These are phyloP conservation scores for Spinacia oleracea DNA, from an alignment of 179 eudicot species.

Conservation along the genomic window DNA sequence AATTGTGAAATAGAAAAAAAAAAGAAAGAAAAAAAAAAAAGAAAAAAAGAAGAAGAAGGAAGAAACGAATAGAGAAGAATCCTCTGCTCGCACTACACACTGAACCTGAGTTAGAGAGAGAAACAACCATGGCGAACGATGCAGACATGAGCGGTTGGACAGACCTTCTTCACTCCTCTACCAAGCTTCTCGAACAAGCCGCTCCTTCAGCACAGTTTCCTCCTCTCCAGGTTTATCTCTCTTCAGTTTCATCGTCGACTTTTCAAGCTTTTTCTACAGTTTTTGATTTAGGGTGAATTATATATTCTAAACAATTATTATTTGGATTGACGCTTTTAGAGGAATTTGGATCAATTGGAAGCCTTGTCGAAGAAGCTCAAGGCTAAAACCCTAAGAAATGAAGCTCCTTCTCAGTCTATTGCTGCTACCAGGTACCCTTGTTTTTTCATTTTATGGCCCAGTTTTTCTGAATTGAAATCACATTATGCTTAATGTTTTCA, in stretches of 20 bases:
- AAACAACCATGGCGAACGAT: constrained; percentile 64
- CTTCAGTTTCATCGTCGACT: not conserved
- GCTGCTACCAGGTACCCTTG: constrained; percentile 99
- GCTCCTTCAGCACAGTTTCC: constrained; percentile 96
- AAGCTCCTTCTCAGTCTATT: constrained; percentile 92
- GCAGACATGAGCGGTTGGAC: constrained; percentile 89
- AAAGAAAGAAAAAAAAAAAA: too few species aligned
- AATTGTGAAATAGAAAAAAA: too few species aligned
- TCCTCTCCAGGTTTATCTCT: constrained; percentile 78
- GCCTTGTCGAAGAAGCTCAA: constrained; percentile 88
- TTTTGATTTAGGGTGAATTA: not conserved
- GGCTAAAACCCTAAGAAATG: constrained; percentile 81
- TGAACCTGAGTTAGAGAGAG: not conserved
- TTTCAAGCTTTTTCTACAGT: not conserved
- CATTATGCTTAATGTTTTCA: not conserved
- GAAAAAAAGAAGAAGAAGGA: too few species aligned
- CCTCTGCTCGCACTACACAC: not conserved
- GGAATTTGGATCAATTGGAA: constrained; percentile 94
- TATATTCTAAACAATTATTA: not conserved
- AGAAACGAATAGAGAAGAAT: too few species aligned
- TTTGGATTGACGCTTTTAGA: constrained; percentile 44
- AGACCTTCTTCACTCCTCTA: constrained; percentile 80
- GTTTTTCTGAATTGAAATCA: not conserved
- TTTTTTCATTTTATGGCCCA: not conserved
- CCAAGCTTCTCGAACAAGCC: constrained; percentile 94